Evolutionary conservation across 805 yeast species (phyloP), one percentile per base, ranked within the genome.

Genomic region (Yamadazyma scolyti): DNA sequence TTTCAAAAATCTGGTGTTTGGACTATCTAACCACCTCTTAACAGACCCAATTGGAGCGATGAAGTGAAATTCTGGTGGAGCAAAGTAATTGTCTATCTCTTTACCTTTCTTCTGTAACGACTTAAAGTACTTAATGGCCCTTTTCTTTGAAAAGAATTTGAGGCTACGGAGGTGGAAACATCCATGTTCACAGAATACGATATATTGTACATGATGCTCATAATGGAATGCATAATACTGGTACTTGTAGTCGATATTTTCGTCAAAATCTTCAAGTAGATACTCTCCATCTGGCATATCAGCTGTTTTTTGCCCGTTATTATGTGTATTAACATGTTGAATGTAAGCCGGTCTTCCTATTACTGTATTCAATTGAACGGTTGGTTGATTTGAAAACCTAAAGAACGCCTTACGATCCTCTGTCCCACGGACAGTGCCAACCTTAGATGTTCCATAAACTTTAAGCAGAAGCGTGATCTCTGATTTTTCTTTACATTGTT

Each of bases 151-250:
- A 11, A 20, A 21, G 24, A 30, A 30, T 25, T 27, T 12, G 21
- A 20, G 21, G 12, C 34, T 30, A 17, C 28, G 14, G n/a, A 30
- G 34, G 13, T 30, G 34, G 23, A 30, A 25, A 19, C 34, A 30
- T 11, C 34, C 34, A 25, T 30, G 28, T n/a, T 30, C 29, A 16
- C 34, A 30, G 25, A 25, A 21, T 4, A 25, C 24, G 14, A 30
- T 30, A 25, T 25, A 30, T 16, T 30, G 34, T 13, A 19, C 29
- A 25, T 30, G 34, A 14, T 30, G 29, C 8, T 9, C 8, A 19
- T 9, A 19, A 19, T 19, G 21, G 13, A 23, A 30, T 10, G 33
- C 33, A 17, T 23, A 30, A 15, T 30, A 30, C 16, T 30, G 33
- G 6, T 23, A 23, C 14, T 27, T 17, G 33, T 17, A 23, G 27